Evolutionary conservation across 352 stramenopile species (phyloP), one percentile per base, ranked within the genome.

Genomic region (Pythium dissotocum): DNA sequence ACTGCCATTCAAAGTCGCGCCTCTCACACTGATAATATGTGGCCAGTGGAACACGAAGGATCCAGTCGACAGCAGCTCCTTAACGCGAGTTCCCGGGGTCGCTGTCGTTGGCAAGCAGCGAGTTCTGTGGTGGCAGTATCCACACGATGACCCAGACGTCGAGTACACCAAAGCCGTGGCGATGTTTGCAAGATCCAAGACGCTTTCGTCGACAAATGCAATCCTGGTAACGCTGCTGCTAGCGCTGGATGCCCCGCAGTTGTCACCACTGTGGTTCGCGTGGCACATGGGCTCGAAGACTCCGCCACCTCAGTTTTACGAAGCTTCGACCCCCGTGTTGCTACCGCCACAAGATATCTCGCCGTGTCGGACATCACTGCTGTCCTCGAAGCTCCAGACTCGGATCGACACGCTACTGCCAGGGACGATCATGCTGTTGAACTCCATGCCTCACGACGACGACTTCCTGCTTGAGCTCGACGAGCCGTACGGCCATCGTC

Each of bases 211-310:
- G 13, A 84, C 79, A 7, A 85, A 89, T 49, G 65, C 83, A 28
- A 79, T 94, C 56, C 64, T 92, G 16, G 83, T 93, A 13, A 69
- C 71, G 33, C 62, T 94, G 10, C 71, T 87, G 33, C 35, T 93
- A 13, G 83, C 85, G 8, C 59, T 91, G n/a, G 85, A 95, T 54
- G 55, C 83, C 0, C 77, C 83, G 1, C n/a, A 89, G 18, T 62
- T 85, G 13, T 76, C 85, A 0, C 87, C 80, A 28, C 55, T 78
- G 24, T 88, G 78, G 76, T 88, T 91, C 69, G 86, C 83, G 4
- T 94, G 86, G 86, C 67, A 80, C 35, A 35, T 82, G 26, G 86
- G 83, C 26, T 89, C 80, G 16, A 80, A 73, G 63, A 73, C 71
- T 49, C 80, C 82, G 5, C 83, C 78, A 0, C 65, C 75, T 6